Base-by-base conservation (phyloP, 2,329 filamentous ascomycete species). In the Paraphoma sp. region DNA sequence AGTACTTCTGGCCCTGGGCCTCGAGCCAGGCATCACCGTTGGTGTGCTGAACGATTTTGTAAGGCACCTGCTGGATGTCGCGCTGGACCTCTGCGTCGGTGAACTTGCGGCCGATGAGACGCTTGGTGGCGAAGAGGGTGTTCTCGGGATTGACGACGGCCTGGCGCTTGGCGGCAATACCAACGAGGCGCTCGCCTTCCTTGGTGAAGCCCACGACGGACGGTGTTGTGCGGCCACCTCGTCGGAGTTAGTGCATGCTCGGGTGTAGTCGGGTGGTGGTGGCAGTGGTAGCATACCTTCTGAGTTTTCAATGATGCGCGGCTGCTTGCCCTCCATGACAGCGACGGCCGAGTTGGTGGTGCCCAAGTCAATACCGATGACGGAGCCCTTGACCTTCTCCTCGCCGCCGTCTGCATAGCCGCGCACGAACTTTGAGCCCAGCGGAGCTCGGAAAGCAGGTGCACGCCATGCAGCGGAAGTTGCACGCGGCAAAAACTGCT, bases 91-190 rank as follows among this genome's bases (percentile, higher is more conserved):
- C 94, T 66, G 84, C 78, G 72, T 98, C 94, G 79, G 87, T 92
- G 86, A 94, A 98, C 85, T 97, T 97, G 79, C 94, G 92, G 76
- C 94, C 94, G 80, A 98, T 97, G 79, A 98, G 88, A 87, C 94
- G 92, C 89, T 98, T 98, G 67, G 94, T 97, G 79, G 93, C 94
- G 80, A 97, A 98, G 57, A 98, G 88, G 56, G 94, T 98, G 86
- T 97, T 97, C 82, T 97, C 93, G 59, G 94, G 94, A 86, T 98
- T 98, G 74, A 98, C 93, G 71, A 97, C 94, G 64, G 93, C 94
- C 84, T 98, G 94, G 76, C 93, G 93, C 88, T 98, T 98, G 73
- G 94, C 94, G 62, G 94, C 92, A 68, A 97, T 93, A 90, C 94
- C 94, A 68, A 98, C 94, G 62, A 98, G 86, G 76, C 94, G 90